Evolutionary conservation across 176 grass and related monocot species (phyloP).

Genomic region (Bothriochloa decipiens): DNA sequence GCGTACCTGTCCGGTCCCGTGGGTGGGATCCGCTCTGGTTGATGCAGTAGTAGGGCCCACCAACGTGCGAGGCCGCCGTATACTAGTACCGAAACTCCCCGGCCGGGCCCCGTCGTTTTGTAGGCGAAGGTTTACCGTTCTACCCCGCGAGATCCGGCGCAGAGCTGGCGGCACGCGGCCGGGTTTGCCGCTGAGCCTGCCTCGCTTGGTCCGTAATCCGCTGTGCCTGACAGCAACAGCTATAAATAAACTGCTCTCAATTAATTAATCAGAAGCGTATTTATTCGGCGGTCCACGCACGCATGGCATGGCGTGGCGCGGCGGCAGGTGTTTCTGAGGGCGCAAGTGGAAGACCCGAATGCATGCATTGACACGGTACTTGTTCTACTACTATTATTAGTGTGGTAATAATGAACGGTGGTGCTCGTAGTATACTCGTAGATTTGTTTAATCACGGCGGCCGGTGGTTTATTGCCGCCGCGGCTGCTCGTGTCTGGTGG

Average conservation of each 20-base stretch:
- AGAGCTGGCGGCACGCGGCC: not conserved
- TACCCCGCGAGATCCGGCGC: not conserved
- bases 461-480: not conserved
- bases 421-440: not conserved
- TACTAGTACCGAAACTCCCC: too few relatives aligned
- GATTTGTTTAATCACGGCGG: not conserved
- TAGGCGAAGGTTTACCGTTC: not conserved
- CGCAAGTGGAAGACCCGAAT: not conserved
- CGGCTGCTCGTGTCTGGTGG: not conserved
- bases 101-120: not conserved
- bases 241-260: too few relatives aligned
- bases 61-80: too few relatives aligned
- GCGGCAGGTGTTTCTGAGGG: not conserved
- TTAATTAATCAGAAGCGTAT: not conserved
- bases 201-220: not conserved
- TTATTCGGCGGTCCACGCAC: not conserved
- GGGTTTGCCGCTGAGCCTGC: not conserved
- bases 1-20: not conserved
- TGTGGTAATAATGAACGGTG: not conserved
- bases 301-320: not conserved
- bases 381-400: not conserved
- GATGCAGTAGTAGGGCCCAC: too few relatives aligned
- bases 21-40: not conserved
- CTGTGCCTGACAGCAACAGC: not conserved
- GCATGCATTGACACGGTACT: not conserved